phyloP scores from a whole-genome alignment of 2,329 filamentous ascomycete species.

The Ophiostoma triangulosporum region DNA sequence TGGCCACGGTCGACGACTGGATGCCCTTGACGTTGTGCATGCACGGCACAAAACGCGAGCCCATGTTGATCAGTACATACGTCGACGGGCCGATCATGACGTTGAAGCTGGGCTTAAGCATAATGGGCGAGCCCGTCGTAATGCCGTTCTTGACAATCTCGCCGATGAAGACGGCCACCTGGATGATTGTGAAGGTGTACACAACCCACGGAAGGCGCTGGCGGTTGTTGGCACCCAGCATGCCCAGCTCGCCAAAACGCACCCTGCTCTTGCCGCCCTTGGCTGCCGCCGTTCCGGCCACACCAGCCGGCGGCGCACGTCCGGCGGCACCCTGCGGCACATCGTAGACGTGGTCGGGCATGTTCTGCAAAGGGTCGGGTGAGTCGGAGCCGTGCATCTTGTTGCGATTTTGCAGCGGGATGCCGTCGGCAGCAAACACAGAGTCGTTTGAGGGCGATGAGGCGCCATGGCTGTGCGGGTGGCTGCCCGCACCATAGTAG shows the following conservation, averaged over 20 bases:
- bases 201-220: constrained; percentile 64
- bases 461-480: constrained; percentile 20
- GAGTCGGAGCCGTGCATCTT: constrained; percentile 30
- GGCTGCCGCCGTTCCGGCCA: constrained; percentile 13
- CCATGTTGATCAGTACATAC: constrained; percentile 92
- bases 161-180: constrained; percentile 75
- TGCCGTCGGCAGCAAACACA: constrained; percentile 32
- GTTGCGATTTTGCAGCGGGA: constrained; percentile 40
- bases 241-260: constrained; percentile 44
- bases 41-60: constrained; percentile 79
- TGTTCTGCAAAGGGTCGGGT: constrained; percentile 13
- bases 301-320: not conserved
- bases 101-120: constrained; percentile 78
- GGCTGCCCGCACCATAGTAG: constrained; percentile 37
- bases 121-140: constrained; percentile 59
- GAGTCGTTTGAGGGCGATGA: constrained; percentile 23
- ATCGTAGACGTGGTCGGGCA: constrained; percentile 48
- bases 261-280: constrained; percentile 19
- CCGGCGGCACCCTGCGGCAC: constrained; percentile 23
- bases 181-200: constrained; percentile 62
- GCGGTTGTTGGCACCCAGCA: constrained; percentile 38
- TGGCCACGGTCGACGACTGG: constrained; percentile 34
- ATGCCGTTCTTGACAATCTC: constrained; percentile 66
- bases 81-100: constrained; percentile 92
- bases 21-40: constrained; percentile 73